Base-by-base conservation (phyloP, 768 basidiomycete genomes). In the Artomyces pyxidatus region DNA sequence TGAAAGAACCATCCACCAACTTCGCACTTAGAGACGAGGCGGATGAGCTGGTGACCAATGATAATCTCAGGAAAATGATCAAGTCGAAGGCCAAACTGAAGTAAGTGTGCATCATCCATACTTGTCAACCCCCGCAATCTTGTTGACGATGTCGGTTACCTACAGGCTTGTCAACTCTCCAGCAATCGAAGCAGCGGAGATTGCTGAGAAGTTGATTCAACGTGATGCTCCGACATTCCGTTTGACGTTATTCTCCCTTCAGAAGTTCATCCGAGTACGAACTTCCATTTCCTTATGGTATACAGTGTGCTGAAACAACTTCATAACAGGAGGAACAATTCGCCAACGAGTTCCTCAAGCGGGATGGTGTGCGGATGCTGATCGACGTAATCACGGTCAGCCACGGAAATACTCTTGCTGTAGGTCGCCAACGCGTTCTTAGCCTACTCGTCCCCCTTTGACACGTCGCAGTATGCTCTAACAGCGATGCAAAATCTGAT, bases 271-370 rank as follows among this genome's bases (percentile, higher is more conserved):
- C 52, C 76, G 79, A 48, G 88, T 87, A 63, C 43, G 75, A 32
- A 5, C 50, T 49, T 21, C 42, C 42, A 22, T 8, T 22, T 21
- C 25, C 30, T 32, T 35, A 40, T 55, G 51, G 12, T 51, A 45
- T 28, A 32, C 17, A 37, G 38, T 30, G 46, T 47, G n/a, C n/a
- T n/a, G n/a, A n/a, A n/a, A n/a, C n/a, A n/a, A n/a, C n/a, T n/a
- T n/a, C n/a, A n/a, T n/a, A n/a, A 27, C 50, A 91, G 88, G 89
- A 92, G 69, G 86, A 89, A 54, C 79, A 81, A 59, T 96, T 94
- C 54, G 80, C 83, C 1, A 74, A 73, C 39, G 85, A 85, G 60
- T 96, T 94, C 61, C 66, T 94, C 17, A 76, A 72, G 40, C 74
- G 81, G 29, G 76, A 81, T 51, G 92, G 93, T 1, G 69, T 93